Evolutionary conservation across 345 rosid genomes (phyloP).

Genomic region (Ceriops tagal): DNA sequence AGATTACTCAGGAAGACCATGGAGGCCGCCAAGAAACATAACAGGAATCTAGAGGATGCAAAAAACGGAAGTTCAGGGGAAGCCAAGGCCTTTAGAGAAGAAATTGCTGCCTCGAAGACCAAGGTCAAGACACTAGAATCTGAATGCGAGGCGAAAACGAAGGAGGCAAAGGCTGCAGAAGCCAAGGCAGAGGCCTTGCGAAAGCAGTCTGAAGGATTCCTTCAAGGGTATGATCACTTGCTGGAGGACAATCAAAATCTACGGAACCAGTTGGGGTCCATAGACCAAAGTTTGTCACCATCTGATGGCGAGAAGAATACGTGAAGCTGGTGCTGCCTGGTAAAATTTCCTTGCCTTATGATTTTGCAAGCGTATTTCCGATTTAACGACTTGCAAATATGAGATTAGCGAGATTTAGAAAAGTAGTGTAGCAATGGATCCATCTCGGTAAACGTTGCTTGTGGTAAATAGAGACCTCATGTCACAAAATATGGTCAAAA

Average conservation of each 20-base stretch:
- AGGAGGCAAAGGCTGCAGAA: constrained; percentile 51
- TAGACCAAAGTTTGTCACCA: constrained; percentile 33
- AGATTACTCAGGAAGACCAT: constrained; percentile 64
- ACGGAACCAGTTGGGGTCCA: constrained; percentile 55
- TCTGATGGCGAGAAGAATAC: constrained; percentile 50
- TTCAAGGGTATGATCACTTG: constrained; percentile 62
- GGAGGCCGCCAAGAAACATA: constrained; percentile 74
- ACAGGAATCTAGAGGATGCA: constrained; percentile 52
- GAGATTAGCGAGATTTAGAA: no score
- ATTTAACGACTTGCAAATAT: no score
- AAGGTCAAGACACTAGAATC: constrained; percentile 53
- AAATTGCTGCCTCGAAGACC: constrained; percentile 37
- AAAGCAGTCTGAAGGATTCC: constrained; percentile 70
- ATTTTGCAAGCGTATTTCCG: no score
- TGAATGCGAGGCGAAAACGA: constrained; percentile 43
- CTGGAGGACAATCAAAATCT: constrained; percentile 66
- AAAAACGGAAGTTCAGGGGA: constrained; percentile 45
- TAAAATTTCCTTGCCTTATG: no score
- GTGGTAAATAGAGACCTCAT: no score
- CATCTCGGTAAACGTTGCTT: no score
- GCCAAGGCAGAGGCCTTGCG: constrained; percentile 57
- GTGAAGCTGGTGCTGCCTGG: constrained; percentile 12
- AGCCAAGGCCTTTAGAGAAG: constrained; percentile 44
- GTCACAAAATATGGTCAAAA: no score
- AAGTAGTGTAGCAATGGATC: no score